Evolutionary conservation across 2,329 filamentous ascomycete species (phyloP), one percentile per base, ranked within the genome.

Genomic region (Diaporthe sp.): DNA sequence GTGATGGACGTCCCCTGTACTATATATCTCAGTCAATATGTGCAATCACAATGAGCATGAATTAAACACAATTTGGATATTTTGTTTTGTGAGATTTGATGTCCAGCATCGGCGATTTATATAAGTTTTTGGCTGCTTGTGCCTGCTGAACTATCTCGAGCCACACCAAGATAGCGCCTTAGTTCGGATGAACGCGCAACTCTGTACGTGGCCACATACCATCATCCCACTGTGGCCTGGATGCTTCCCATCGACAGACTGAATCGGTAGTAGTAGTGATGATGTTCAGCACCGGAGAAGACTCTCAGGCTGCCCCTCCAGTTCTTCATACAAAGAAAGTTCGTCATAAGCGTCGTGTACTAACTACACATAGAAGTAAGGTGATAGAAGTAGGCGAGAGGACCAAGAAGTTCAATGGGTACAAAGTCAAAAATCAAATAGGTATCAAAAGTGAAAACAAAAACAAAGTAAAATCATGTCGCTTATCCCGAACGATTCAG

Each of bases 321-420:
- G 42, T 25, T 35, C 22, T 67, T 67, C 57, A 50, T 28, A 40
- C 17, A 60, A 35, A 70, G 38, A 66, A 35, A 71, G 38, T 47
- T 55, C 58, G 66, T 72, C 72, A 74, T 74, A 66, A 45, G 60
- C 73, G 55, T 74, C 74, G 57, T 72, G 42, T 68, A 33, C 68
- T 50, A 72, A 58, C 35, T 74, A 76, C 57, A 52, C 60, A 72
- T 60, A 66, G 45, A 47, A 70, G 60, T 72, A 72, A 67, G 66
- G 52, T 69, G 54, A 52, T 68, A 68, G 47, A 47, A 64, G 38
- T 19, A 45, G 68, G 35, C n/a, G 45, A 45, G 45, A 72, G 42
- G 60, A 40, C n/a, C 47, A 66, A 64, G 42, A 55, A 54, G 40
- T 47, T 38, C 30, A 60, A 55, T 38, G 28, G 57, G 60, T 72